Percentiles rank a stretch among this genome's conserved stretches.
phyloP scores from a whole-genome alignment of 2,329 filamentous ascomycete species.

The Alternaria solani region DNA sequence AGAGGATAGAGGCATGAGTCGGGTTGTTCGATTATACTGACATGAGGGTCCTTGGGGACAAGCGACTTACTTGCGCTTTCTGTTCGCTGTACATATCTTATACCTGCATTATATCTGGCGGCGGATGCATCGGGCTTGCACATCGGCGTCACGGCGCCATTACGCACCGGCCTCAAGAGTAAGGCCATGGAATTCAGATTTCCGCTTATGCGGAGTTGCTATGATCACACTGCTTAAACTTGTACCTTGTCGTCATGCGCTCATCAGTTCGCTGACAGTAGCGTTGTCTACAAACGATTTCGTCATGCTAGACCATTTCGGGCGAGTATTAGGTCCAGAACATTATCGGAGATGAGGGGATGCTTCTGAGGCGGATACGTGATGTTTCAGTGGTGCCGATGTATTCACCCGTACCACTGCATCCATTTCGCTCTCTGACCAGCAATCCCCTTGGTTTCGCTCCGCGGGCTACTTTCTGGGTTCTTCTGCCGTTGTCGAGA shows the following conservation, averaged over 20 bases:
- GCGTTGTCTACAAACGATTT: neutral
- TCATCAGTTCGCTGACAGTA: neutral
- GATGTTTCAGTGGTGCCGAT: conserved; percentile 2
- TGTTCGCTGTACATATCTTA: conserved; percentile 14
- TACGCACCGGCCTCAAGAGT: conserved; percentile 3
- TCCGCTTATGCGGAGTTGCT: neutral
- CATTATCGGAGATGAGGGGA: neutral
- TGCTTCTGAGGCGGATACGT: neutral
- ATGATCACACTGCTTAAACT: neutral
- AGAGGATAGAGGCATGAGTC: neutral
- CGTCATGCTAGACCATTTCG: neutral
- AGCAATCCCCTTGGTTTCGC: neutral
- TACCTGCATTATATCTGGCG: conserved; percentile 9
- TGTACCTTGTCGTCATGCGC: neutral
- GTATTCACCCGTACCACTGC: neutral
- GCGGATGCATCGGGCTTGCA: conserved; percentile 1
- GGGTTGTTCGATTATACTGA: neutral
- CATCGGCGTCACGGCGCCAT: conserved; percentile 10
- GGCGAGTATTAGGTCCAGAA: neutral
- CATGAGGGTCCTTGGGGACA: neutral
- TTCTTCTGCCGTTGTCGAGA: neutral
- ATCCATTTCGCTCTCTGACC: neutral
- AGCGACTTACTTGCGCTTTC: conserved; percentile 9
- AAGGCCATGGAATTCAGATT: neutral
- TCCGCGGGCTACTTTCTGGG: neutral